Evolutionary conservation across 2,329 filamentous ascomycete species (phyloP).

Genomic region (Colletotrichum sojae): DNA sequence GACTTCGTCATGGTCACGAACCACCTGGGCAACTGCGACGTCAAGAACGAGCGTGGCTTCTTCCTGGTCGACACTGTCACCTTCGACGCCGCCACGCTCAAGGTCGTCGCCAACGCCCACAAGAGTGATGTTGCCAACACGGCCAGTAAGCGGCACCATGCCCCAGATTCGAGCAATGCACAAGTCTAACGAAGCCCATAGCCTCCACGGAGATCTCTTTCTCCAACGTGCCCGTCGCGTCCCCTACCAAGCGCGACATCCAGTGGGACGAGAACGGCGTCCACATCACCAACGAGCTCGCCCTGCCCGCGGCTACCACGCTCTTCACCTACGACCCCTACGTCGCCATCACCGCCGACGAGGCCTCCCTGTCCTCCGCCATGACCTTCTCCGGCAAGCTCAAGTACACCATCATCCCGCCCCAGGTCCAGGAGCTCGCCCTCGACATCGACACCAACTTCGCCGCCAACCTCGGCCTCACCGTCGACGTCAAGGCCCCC

Average conservation of each 20-base stretch:
- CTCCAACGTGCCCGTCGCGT: conserved; percentile 40
- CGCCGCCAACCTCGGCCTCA: conserved; percentile 40
- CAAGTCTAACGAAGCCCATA: conserved; percentile 12
- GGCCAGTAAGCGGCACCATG: conserved; percentile 37
- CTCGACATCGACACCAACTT: conserved; percentile 44
- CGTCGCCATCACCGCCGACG: conserved; percentile 43
- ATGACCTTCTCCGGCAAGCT: conserved; percentile 44
- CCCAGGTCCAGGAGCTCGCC: conserved; percentile 42
- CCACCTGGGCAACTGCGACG: conserved; percentile 44
- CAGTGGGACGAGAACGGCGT: conserved; percentile 42
- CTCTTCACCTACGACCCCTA: conserved; percentile 41
- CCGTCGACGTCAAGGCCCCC: conserved; percentile 40
- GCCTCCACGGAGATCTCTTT: conserved; percentile 43
- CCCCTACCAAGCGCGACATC: conserved; percentile 42
- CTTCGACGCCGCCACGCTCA: conserved; percentile 36
- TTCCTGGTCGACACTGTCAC: conserved; percentile 43
- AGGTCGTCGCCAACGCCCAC: conserved; percentile 43
- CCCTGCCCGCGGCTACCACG: conserved; percentile 41
- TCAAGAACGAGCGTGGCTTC: conserved; percentile 43
- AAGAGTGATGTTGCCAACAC: conserved; percentile 45
- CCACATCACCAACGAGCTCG: conserved; percentile 42
- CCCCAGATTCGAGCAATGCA: not conserved
- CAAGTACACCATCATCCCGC: conserved; percentile 42
- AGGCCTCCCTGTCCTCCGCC: conserved; percentile 42
- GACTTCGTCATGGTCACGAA: conserved; percentile 45